Base-by-base conservation (phyloP, 192 early-diverging fungal species). In the Rhizoclosmatium sp. region DNA sequence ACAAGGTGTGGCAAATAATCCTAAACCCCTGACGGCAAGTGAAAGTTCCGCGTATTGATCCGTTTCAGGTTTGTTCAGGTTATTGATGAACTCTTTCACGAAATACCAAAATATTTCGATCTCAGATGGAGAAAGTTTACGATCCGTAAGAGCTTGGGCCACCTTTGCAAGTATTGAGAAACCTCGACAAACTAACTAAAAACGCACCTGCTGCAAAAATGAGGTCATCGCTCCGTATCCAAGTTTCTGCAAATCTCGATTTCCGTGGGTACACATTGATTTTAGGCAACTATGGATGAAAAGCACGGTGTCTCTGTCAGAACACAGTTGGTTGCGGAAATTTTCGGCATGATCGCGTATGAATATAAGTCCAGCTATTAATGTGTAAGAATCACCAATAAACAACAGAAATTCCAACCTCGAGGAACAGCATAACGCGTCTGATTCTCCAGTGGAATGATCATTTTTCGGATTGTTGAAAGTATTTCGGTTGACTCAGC, bases 21-120 rank as follows among this genome's bases (percentile, higher is more conserved):
- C 93, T 66, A 91, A 87, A 21, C 90, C 91, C 68, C 90, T 86
- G 59, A 94, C 86, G n/a, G 91, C 90, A 0, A 92, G 82, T 2
- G 92, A 92, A 31, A 92, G 70, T 44, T 85, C 85, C 48, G 81
- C 86, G 41, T 84, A 82, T 73, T 65, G 71, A 81, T 42, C 49
- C 61, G 31, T 74, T 68, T 73, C 59, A 64, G 65, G 78, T 79
- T 42, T 72, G 47, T 79, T 87, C 69, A 93, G 62, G 2, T 61
- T 64, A 19, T 44, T 70, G 47, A 87, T 77, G 54, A 87, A 81
- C 54, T 74, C 78, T 81, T 80, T 68, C 14, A 92, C 83, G 72
- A 90, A 90, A 64, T 85, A 89, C 85, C 88, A 84, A 60, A 78
- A 59, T 51, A 68, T 44, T 21, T 62, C 76, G 31, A 75, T 60